Evolutionary conservation across 2,329 filamentous ascomycete species (phyloP).

Genomic region (Myriosclerotinia curreyana): DNA sequence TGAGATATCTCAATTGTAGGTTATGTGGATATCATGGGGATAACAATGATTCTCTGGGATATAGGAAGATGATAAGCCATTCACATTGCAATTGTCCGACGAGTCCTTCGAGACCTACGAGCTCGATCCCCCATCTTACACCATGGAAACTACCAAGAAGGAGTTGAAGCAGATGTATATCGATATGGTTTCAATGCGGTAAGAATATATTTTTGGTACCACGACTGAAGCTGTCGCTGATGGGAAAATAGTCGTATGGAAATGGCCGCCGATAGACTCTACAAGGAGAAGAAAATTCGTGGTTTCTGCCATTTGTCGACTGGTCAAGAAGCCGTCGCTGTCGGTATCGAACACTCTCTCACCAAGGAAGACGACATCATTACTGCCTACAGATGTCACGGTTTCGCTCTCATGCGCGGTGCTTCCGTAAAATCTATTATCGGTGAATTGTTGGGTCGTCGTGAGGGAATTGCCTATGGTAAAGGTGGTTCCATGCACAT

Average conservation of each 20-base stretch:
- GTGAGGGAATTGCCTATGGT: conserved; percentile 95
- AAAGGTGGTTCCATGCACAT: conserved; percentile 99
- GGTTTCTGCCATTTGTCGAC: conserved; percentile 99
- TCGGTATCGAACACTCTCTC: conserved; percentile 95
- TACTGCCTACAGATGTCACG: conserved; percentile 98
- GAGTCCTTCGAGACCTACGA: conserved; percentile 99
- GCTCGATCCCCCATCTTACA: conserved; percentile 93
- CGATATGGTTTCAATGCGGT: conserved; percentile 94
- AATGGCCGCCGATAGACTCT: conserved; percentile 96
- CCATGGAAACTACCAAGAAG: conserved; percentile 90
- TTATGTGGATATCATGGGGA: neutral
- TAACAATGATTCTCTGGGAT: conserved; percentile 8
- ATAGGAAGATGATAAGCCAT: conserved; percentile 90
- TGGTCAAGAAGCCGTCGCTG: conserved; percentile 94
- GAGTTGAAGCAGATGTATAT: conserved; percentile 99
- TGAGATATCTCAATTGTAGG: conserved; percentile 12
- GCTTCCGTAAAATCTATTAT: conserved; percentile 88
- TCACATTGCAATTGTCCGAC: conserved; percentile 88
- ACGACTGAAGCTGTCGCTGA: conserved; percentile 21
- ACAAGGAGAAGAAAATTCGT: conserved; percentile 99
- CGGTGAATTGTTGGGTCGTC: conserved; percentile 89
- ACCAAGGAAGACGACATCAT: conserved; percentile 90
- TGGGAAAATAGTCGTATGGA: conserved; percentile 79
- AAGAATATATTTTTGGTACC: conserved; percentile 43
- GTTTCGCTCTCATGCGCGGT: conserved; percentile 95